These are phyloP conservation scores for Dalbergia cochinchinensis DNA, from an alignment of 306 rosid species.

Conservation along the genomic window DNA sequence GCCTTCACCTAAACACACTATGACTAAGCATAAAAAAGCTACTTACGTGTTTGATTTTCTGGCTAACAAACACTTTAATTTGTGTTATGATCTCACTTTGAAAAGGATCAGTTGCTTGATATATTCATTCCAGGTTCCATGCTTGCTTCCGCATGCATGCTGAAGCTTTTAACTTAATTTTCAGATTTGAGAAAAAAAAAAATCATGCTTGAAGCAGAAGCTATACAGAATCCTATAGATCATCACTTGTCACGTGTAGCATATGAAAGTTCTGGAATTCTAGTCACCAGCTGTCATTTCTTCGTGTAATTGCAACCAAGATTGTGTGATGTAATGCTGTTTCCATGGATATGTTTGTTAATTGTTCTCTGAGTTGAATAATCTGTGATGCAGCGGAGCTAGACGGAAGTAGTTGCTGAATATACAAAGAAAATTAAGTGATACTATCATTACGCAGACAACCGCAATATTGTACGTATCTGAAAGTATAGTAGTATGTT, in stretches of 20 bases:
- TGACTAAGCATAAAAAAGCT: not conserved
- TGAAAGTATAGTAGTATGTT: not conserved
- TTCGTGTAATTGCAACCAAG: slow-evolving; percentile 1
- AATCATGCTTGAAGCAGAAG: slow-evolving; percentile 30
- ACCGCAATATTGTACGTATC: not conserved
- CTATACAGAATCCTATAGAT: not conserved
- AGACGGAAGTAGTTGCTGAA: slow-evolving; percentile 8
- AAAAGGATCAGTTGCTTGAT: slow-evolving; percentile 30
- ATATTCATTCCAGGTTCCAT: slow-evolving; percentile 15
- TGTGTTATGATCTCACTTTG: not conserved
- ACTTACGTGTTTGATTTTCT: slow-evolving; percentile 23
- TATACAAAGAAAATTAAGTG: not conserved
- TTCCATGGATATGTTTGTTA: slow-evolving; percentile 35
- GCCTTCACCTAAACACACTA: slow-evolving; percentile 16
- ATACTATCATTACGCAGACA: not conserved
- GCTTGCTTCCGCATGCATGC: slow-evolving; percentile 14
- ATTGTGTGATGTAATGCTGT: slow-evolving; percentile 35
- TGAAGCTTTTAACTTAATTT: slow-evolving; percentile 11
- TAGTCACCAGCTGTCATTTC: slow-evolving; percentile 29
- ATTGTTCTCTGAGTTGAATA: slow-evolving; percentile 5
- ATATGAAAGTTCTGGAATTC: slow-evolving; percentile 40
- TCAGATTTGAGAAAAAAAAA: not conserved
- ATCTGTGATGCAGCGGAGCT: slow-evolving; percentile 11
- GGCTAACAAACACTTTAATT: not conserved
- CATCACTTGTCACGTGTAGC: slow-evolving; percentile 7